Percentiles rank a stretch among this genome's conserved stretches.
These are phyloP conservation scores for Apiospora saccharicola DNA, from an alignment of 2,329 filamentous ascomycete genomes.

Conservation along the genomic window DNA sequence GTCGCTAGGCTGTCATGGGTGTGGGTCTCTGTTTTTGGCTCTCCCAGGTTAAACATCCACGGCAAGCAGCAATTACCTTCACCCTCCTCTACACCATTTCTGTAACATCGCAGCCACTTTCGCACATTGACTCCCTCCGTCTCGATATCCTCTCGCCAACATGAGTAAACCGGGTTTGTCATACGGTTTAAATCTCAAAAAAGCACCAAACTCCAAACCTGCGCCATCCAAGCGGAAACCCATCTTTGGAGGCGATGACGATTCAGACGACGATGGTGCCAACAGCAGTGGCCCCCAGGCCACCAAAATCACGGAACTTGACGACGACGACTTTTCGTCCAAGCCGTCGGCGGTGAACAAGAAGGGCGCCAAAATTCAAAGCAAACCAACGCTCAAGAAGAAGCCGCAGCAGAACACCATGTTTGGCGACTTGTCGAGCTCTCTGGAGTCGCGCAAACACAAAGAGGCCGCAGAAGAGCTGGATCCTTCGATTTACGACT, in stretches of 20 bases:
- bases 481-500: constrained; percentile 83
- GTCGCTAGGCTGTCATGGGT: background rate
- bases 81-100: background rate
- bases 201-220: constrained; percentile 62
- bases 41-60: background rate
- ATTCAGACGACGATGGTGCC: constrained; percentile 58
- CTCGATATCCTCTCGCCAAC: background rate
- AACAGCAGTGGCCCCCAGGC: constrained; percentile 46
- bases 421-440: constrained; percentile 72
- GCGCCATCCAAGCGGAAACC: constrained; percentile 59
- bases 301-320: constrained; percentile 68
- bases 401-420: constrained; percentile 50
- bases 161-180: constrained; percentile 50
- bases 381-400: constrained; percentile 55
- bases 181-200: constrained; percentile 67
- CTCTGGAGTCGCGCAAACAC: constrained; percentile 68
- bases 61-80: background rate
- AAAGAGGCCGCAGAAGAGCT: constrained; percentile 69
- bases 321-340: constrained; percentile 51
- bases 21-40: background rate
- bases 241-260: constrained; percentile 48
- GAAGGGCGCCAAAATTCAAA: constrained; percentile 44
- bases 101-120: background rate
- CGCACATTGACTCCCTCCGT: background rate
- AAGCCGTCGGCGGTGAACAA: constrained; percentile 35